These are phyloP conservation scores for Astraeus odoratus DNA, from an alignment of 768 basidiomycete genomes.

Conservation along the genomic window DNA sequence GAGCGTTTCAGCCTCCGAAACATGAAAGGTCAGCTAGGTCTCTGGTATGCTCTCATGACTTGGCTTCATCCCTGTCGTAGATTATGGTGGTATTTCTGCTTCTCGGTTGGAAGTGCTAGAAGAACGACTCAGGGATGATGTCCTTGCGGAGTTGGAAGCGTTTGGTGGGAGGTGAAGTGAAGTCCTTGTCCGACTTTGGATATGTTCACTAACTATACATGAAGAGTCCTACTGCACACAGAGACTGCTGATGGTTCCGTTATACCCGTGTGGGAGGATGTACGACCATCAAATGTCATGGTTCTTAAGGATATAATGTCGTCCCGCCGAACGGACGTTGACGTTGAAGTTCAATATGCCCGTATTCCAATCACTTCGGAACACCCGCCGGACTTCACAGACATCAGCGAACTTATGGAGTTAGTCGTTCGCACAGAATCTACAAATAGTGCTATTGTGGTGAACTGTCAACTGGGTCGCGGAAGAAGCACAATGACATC, in stretches of 20 bases:
- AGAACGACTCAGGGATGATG: slow-evolving; percentile 83
- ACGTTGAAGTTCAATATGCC: slow-evolving; percentile 66
- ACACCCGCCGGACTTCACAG: slow-evolving; percentile 66
- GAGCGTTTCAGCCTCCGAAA: slow-evolving; percentile 86
- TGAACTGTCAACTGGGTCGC: slow-evolving; percentile 93
- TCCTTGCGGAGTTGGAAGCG: slow-evolving; percentile 69
- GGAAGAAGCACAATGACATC: slow-evolving; percentile 91
- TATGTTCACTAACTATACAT: not conserved
- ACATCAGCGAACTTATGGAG: slow-evolving; percentile 71
- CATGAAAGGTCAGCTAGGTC: slow-evolving; percentile 67
- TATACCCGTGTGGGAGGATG: slow-evolving; percentile 93
- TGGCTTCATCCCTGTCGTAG: slow-evolving; percentile 30
- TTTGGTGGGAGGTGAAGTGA: slow-evolving; percentile 74
- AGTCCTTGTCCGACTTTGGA: not conserved
- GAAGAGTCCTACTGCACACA: slow-evolving; percentile 79
- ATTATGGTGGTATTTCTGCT: slow-evolving; percentile 93
- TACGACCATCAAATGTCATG: slow-evolving; percentile 58
- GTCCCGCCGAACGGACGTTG: slow-evolving; percentile 34
- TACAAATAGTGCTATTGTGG: slow-evolving; percentile 71
- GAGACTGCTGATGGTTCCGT: slow-evolving; percentile 85
- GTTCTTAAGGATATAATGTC: slow-evolving; percentile 89
- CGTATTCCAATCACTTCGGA: slow-evolving; percentile 94
- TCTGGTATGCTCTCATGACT: not conserved
- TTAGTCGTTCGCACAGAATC: slow-evolving; percentile 65
- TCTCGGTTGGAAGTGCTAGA: slow-evolving; percentile 86